Conservation (phyloP, 169 alveolate species). For the Eimeria maxima region DNA sequence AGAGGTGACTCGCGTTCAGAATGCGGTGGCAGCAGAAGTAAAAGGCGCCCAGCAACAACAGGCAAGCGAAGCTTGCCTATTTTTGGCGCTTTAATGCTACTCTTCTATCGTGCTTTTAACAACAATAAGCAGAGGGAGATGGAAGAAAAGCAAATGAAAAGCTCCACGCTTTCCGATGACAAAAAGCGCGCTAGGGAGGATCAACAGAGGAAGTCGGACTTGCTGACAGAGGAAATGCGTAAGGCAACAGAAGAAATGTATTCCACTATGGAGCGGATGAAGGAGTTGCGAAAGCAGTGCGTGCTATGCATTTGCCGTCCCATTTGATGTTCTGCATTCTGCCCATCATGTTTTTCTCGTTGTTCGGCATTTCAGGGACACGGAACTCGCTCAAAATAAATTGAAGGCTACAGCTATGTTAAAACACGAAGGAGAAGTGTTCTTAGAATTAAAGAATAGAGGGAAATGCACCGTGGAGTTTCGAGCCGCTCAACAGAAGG, state of each 20-base stretch:
- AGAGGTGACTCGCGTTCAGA: conserved; percentile 6
- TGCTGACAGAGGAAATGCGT: not conserved
- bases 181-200: not conserved
- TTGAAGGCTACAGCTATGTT: not conserved
- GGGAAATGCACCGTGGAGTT: not conserved
- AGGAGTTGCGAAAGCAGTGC: conserved; percentile 32
- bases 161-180: not conserved
- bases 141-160: not conserved
- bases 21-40: not conserved
- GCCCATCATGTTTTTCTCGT: not conserved
- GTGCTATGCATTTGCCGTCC: not conserved
- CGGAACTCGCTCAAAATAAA: not conserved
- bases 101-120: not conserved
- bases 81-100: not conserved
- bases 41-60: not conserved
- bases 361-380: conserved; percentile 15
- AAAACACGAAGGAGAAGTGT: not conserved
- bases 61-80: not conserved
- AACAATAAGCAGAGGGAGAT: not conserved
- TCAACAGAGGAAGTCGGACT: not conserved
- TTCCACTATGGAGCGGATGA: conserved; percentile 36
- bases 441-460: not conserved
- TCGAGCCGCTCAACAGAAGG: conserved; percentile 11
- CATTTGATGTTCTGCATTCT: not conserved
- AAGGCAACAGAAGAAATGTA: conserved; percentile 21